Evolutionary conservation across 306 rosid genomes (phyloP), one percentile per base, ranked within the genome.

Genomic region (Malus asiatica): DNA sequence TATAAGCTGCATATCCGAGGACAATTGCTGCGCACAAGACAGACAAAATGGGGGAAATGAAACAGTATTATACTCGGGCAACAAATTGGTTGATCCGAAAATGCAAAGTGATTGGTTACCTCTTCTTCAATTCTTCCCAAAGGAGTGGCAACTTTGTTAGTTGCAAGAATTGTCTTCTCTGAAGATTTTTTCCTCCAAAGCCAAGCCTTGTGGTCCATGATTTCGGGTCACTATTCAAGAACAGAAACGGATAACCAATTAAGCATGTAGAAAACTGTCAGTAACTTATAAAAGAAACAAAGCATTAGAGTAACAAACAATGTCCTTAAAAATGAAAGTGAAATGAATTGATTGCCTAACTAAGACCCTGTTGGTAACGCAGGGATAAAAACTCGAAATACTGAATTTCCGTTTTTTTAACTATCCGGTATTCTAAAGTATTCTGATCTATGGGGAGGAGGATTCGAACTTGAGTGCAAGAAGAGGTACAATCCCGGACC

Each of bases 121-220:
- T 88, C 92, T 80, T 80, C 79, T 74, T 85, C 87, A 58, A 55
- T 79, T 75, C 53, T 70, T 73, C 77, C 70, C 51, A 86, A 67
- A 45, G 91, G 84, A 77, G 52, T 76, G 25, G 32, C 78, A 77
- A 14, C 83, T 85, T 84, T 84, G 80, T 86, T 81, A 19, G 53
- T 64, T 51, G 83, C 79, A 35, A 80, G 79, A 71, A 82, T 81
- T 55, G 86, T 88, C 80, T 90, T 92, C 88, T 88, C 90, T 44
- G 83, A 76, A 20, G 96, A 85, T 77, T 66, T 87, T 82, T 77
- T 92, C 88, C 87, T 88, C 96, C 96, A 88, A 45, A 73, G 87
- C 96, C 92, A 88, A 84, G 87, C 72, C 78, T 86, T 90, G 71
- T 79, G 85, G 68, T 87, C 91, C 97, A 90, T 92, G 85, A 77